Evolutionary conservation across 2,329 filamentous ascomycete genomes (phyloP).

Genomic region (Sporothrix phasma): DNA sequence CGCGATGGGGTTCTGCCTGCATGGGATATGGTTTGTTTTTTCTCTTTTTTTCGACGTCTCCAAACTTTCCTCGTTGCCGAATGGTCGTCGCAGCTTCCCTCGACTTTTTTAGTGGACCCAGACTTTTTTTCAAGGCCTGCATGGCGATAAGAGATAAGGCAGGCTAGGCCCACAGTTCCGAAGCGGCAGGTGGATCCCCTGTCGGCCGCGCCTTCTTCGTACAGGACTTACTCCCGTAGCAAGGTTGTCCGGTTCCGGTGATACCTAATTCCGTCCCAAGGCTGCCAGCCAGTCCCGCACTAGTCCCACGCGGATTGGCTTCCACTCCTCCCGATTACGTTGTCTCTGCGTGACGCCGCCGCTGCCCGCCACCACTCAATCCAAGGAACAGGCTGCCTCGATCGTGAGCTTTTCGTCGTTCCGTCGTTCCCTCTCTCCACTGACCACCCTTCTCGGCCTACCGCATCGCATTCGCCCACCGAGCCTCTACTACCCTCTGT

Average conservation of each 20-base stretch:
- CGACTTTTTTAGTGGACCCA: constrained; percentile 12
- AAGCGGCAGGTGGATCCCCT: background rate
- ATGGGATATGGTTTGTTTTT: background rate
- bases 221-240: background rate
- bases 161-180: background rate
- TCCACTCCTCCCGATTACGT: constrained; percentile 19
- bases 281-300: constrained; percentile 4
- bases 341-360: constrained; percentile 13
- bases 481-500: background rate
- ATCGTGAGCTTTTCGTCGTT: constrained; percentile 10
- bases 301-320: constrained; percentile 13
- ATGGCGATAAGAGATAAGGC: constrained; percentile 14
- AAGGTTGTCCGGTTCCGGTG: background rate
- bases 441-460: background rate
- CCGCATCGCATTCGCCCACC: background rate
- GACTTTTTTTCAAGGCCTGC: constrained; percentile 4
- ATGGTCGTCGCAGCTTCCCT: background rate
- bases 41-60: background rate
- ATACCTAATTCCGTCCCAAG: constrained; percentile 13
- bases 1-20: background rate
- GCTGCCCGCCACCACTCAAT: constrained; percentile 10
- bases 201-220: background rate
- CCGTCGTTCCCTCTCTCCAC: background rate
- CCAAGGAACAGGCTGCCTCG: constrained; percentile 5
- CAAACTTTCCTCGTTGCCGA: background rate